Evolutionary conservation across 73 alveolate genomes (phyloP).

Genomic region (Urostyla sp.): DNA sequence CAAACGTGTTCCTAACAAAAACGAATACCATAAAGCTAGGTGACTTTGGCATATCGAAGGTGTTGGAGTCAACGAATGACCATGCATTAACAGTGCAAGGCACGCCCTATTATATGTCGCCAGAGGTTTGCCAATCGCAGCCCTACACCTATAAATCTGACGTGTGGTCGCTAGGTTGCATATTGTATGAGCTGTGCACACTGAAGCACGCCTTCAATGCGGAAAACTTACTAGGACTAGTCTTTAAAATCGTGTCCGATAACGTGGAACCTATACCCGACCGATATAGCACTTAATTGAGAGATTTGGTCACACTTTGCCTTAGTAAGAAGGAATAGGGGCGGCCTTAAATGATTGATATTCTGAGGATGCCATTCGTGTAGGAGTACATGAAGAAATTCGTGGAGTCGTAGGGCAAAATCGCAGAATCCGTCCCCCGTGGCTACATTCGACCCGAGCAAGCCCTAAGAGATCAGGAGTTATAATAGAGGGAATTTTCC

Average conservation of each 20-base stretch:
- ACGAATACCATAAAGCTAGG: slow-evolving; percentile 76
- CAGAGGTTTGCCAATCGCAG: slow-evolving; percentile 94
- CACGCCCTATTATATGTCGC: slow-evolving; percentile 83
- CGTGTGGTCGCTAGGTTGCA: slow-evolving; percentile 99
- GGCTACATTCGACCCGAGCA: not conserved
- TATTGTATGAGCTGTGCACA: slow-evolving; percentile 96
- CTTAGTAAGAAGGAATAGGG: slow-evolving; percentile 76
- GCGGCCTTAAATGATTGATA: slow-evolving; percentile 80
- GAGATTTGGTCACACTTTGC: slow-evolving; percentile 69
- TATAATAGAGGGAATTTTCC: not conserved
- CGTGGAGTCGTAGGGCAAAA: slow-evolving; percentile 60
- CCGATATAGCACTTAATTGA: slow-evolving; percentile 82
- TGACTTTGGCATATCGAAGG: slow-evolving; percentile 80
- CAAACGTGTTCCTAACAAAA: slow-evolving; percentile 71
- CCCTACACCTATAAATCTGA: slow-evolving; percentile 97
- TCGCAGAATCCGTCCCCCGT: not conserved
- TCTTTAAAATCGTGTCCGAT: slow-evolving; percentile 85
- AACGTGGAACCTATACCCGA: slow-evolving; percentile 86
- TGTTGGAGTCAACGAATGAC: slow-evolving; percentile 64
- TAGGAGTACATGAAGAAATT: slow-evolving; percentile 70
- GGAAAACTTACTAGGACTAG: slow-evolving; percentile 90
- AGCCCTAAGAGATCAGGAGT: not conserved
- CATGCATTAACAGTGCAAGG: slow-evolving; percentile 79
- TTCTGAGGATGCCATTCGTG: slow-evolving; percentile 78
- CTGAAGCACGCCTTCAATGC: slow-evolving; percentile 96